phyloP scores from a whole-genome alignment of 257 asterid species.

The Nicotiana noctiflora region DNA sequence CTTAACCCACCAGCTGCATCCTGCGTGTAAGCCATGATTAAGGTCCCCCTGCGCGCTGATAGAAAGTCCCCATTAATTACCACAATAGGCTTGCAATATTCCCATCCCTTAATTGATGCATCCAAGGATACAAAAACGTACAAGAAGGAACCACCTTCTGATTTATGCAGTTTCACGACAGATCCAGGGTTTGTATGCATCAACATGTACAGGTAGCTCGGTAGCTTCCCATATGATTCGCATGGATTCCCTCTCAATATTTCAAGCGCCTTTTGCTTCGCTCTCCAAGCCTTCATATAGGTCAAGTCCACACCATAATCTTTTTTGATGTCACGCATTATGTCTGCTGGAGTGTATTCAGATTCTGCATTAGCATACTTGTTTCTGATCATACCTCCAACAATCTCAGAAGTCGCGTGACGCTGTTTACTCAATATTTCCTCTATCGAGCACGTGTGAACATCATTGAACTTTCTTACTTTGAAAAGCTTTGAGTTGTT shows the following conservation, averaged over 20 bases:
- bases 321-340: conserved; percentile 10
- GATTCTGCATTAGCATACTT: background rate
- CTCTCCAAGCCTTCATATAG: conserved; percentile 8
- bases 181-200: conserved; percentile 1
- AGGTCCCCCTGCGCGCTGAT: background rate
- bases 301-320: conserved; percentile 7
- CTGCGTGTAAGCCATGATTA: conserved; percentile 4
- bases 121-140: background rate
- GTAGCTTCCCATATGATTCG: background rate
- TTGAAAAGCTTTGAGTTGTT: background rate
- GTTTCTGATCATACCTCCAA: conserved; percentile 9
- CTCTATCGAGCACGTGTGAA: conserved; percentile 2
- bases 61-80: background rate
- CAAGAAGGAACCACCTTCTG: background rate
- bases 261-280: background rate
- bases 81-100: conserved; percentile 2
- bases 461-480: conserved; percentile 4
- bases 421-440: background rate
- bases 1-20: conserved; percentile 8
- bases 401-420: background rate
- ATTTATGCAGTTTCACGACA: background rate
- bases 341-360: background rate
- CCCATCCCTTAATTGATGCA: conserved; percentile 4
- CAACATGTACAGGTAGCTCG: background rate
- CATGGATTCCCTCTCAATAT: background rate